Percentiles rank a stretch among this genome's conserved stretches.
Evolutionary conservation across 768 basidiomycete species (phyloP).

Genomic region (Neoboletus brunneissimus): DNA sequence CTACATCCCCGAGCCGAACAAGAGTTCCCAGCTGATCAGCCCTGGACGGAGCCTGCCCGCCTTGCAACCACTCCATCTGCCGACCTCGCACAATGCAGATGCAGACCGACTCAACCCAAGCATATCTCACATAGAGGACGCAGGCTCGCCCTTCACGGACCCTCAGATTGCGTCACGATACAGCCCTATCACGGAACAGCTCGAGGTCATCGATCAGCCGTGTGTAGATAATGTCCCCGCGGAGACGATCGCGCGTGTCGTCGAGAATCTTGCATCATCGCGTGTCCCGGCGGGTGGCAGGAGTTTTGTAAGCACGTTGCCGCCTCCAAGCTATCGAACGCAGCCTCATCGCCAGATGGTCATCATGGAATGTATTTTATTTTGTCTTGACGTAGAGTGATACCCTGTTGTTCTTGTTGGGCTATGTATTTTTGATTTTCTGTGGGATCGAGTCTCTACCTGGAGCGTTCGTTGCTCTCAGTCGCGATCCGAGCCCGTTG

Average conservation of each 20-base stretch:
- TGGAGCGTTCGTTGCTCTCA: neutral
- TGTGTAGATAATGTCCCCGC: conserved; percentile 5
- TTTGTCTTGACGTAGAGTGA: neutral
- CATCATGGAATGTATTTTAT: too few species aligned
- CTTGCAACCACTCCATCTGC: conserved; percentile 7
- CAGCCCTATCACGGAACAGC: conserved; percentile 14
- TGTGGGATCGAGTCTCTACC: neutral
- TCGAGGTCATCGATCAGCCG: conserved; percentile 12
- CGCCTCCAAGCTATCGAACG: conserved; percentile 23
- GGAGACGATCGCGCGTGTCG: conserved; percentile 16
- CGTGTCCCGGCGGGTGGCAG: neutral
- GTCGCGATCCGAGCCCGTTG: neutral
- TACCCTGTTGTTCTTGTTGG: neutral
- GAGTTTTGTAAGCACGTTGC: conserved; percentile 7
- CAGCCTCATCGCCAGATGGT: neutral
- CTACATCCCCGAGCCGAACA: neutral
- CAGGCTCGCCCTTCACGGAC: neutral
- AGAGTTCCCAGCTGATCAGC: neutral
- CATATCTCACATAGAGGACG: neutral
- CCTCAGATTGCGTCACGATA: neutral
- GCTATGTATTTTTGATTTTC: neutral
- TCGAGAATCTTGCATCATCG: conserved; percentile 7
- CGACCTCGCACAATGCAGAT: neutral
- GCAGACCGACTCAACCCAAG: neutral
- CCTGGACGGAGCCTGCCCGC: neutral